Base-by-base conservation (phyloP, 2,329 filamentous ascomycete genomes). In the Ophiosphaerella herpotricha region DNA sequence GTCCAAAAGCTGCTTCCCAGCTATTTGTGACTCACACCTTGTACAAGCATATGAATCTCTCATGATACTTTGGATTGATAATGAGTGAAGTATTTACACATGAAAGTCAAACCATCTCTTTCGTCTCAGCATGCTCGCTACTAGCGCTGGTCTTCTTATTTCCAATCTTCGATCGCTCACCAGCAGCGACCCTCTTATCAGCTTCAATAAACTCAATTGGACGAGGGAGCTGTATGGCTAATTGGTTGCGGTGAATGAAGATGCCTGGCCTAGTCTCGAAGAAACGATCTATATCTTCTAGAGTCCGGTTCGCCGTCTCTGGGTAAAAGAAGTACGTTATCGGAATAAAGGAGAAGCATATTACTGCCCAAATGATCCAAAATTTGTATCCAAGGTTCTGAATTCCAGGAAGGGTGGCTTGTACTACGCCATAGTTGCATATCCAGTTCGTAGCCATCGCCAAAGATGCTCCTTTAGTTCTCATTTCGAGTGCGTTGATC, bases 361-460 rank as follows among this genome's bases (percentile, higher is more conserved):
- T 76, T n/a, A 76, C 74, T 2, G 80, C 78, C 67, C 81, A 85
- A 55, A 83, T 75, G 31, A 83, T 75, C 69, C 78, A 84, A 45
- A 79, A 83, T 46, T 75, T 77, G 74, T 79, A 84, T 5, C 77
- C 72, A 0, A 83, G 68, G 18, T 75, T 78, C 18, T 75, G 65
- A 14, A 71, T 67, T 4, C 66, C 68, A 2, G 67, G 67, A 7
- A 69, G 58, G 6, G 68, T 71, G 9, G 65, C 66, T 52, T 71
- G 65, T 0, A 71, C 67, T 13, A 71, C 66, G 0, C 53, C 63
- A 16, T 68, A 71, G 33, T 70, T 70, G 48, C 56, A 66, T 21
- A 71, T 70, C 67, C 68, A 71, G 37, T 71, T 70, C 1, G 66
- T 69, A 5, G 50, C 50, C 65, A 70, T 70, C 6, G 68, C 67